Conservation (phyloP, 768 basidiomycete species). For the Hypholoma sublateritium region DNA sequence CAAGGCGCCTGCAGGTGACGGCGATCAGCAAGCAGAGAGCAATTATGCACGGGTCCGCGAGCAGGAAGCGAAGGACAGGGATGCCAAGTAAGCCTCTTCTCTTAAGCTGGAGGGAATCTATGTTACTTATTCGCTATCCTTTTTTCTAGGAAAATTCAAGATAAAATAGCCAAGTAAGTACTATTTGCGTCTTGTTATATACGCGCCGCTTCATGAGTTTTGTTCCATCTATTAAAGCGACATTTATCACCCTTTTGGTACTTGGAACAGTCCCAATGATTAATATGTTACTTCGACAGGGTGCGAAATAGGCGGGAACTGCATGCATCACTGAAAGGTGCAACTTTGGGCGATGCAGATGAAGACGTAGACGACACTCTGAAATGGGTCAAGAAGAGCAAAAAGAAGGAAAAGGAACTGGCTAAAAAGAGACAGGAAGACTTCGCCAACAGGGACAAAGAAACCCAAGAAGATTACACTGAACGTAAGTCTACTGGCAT, state of each 20-base stretch:
- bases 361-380: slow-evolving; percentile 75
- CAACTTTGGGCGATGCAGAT: slow-evolving; percentile 88
- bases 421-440: slow-evolving; percentile 82
- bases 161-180: slow-evolving; percentile 89
- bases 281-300: slow-evolving; percentile 56
- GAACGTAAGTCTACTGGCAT: slow-evolving; percentile 65
- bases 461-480: slow-evolving; percentile 74
- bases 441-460: slow-evolving; percentile 81
- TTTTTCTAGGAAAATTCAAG: slow-evolving; percentile 60
- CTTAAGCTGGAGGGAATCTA: not conserved
- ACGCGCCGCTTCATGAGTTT: slow-evolving; percentile 43
- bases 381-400: slow-evolving; percentile 89
- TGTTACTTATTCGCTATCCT: slow-evolving; percentile 21
- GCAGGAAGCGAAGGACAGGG: slow-evolving; percentile 64
- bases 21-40: slow-evolving; percentile 81
- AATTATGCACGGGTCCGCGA: slow-evolving; percentile 81
- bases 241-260: slow-evolving; percentile 18
- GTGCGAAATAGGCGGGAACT: slow-evolving; percentile 94
- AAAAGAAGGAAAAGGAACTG: slow-evolving; percentile 89
- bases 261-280: slow-evolving; percentile 35
- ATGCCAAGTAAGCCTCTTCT: slow-evolving; percentile 64
- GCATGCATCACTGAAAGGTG: slow-evolving; percentile 86
- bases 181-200: slow-evolving; percentile 14
- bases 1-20: slow-evolving; percentile 63
- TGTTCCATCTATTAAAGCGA: slow-evolving; percentile 38